Evolutionary conservation across 2,329 filamentous ascomycete species (phyloP).

Genomic region (Arthrobotrys iridis): DNA sequence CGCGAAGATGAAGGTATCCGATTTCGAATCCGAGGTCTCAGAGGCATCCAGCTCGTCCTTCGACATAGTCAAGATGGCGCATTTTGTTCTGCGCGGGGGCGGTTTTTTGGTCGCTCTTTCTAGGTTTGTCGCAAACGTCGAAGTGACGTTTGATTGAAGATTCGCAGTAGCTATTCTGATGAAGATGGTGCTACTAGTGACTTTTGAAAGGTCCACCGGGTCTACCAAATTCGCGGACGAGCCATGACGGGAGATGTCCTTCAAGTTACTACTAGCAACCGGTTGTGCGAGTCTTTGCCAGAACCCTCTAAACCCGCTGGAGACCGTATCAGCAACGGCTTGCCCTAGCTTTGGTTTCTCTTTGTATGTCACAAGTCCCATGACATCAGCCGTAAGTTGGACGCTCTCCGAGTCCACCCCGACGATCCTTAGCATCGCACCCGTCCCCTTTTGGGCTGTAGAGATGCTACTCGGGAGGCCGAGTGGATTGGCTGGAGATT

Average conservation of each 20-base stretch:
- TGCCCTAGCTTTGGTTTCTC: slow-evolving; percentile 50
- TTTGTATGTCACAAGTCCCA: slow-evolving; percentile 70
- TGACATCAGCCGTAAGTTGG: slow-evolving; percentile 90
- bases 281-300: slow-evolving; percentile 47
- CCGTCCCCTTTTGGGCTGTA: slow-evolving; percentile 46
- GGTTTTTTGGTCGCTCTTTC: slow-evolving; percentile 97
- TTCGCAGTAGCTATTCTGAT: slow-evolving; percentile 85
- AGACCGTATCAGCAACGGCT: slow-evolving; percentile 47
- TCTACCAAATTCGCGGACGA: slow-evolving; percentile 36
- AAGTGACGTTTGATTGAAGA: slow-evolving; percentile 78
- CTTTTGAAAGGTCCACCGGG: slow-evolving; percentile 44
- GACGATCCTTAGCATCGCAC: slow-evolving; percentile 82
- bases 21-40: slow-evolving; percentile 69
- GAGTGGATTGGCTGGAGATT: slow-evolving; percentile 78
- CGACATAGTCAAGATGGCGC: slow-evolving; percentile 89
- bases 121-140: slow-evolving; percentile 81
- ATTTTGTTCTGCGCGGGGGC: slow-evolving; percentile 84
- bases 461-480: slow-evolving; percentile 68
- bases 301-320: slow-evolving; percentile 44
- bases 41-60: slow-evolving; percentile 82
- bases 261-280: slow-evolving; percentile 2
- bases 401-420: slow-evolving; percentile 85
- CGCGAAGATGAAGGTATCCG: slow-evolving; percentile 72
- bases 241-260: slow-evolving; percentile 40
- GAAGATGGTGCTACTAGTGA: slow-evolving; percentile 79